These are phyloP conservation scores for Tetrapisispora iriomotensis DNA, from an alignment of 805 yeast species.

Conservation along the genomic window DNA sequence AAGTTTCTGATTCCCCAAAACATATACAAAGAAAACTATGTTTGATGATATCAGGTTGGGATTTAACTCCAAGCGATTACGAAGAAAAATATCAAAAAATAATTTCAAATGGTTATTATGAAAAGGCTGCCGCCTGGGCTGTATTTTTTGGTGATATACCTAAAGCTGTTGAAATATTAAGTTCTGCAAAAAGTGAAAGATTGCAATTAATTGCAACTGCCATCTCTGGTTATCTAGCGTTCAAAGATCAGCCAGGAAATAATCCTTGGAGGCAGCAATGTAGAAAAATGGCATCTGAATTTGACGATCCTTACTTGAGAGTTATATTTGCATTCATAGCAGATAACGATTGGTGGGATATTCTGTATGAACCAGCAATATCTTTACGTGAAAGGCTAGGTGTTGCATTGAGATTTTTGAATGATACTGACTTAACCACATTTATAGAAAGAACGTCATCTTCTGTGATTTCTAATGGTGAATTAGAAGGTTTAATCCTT, in stretches of 20 bases:
- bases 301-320: slow-evolving; percentile 80
- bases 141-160: slow-evolving; percentile 84
- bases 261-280: slow-evolving; percentile 92
- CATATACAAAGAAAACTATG: slow-evolving; percentile 68
- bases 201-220: slow-evolving; percentile 83
- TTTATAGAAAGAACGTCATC: slow-evolving; percentile 65
- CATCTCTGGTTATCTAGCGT: slow-evolving; percentile 69
- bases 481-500: slow-evolving; percentile 78
- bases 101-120: slow-evolving; percentile 49
- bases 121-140: slow-evolving; percentile 97
- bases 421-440: slow-evolving; percentile 66
- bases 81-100: slow-evolving; percentile 56
- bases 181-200: slow-evolving; percentile 60
- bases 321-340: slow-evolving; percentile 91
- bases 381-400: slow-evolving; percentile 86
- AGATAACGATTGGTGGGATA: slow-evolving; percentile 95
- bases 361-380: slow-evolving; percentile 76
- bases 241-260: slow-evolving; percentile 36
- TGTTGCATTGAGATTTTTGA: slow-evolving; percentile 75
- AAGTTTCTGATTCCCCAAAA: slow-evolving; percentile 23
- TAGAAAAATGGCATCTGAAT: slow-evolving; percentile 74
- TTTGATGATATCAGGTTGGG: slow-evolving; percentile 84
- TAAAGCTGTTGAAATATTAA: slow-evolving; percentile 69
- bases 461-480: slow-evolving; percentile 66
- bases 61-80: slow-evolving; percentile 62